A percentile compares a stretch with the other conserved stretches of the same genome.
phyloP scores from a whole-genome alignment of 2,329 filamentous ascomycete species.

The Delphinella strobiligena region DNA sequence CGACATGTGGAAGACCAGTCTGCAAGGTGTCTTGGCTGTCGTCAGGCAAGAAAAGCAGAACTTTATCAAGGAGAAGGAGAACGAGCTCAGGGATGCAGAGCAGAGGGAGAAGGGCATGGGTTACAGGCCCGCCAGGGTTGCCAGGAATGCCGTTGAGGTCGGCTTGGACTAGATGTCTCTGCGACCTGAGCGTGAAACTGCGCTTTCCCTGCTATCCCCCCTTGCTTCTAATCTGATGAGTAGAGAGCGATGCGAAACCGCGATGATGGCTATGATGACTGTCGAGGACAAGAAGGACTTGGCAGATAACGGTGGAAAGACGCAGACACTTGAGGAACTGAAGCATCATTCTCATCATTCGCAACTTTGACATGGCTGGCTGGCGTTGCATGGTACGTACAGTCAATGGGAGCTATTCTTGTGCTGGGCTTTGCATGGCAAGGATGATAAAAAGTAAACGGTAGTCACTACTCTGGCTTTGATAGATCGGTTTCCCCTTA shows the following conservation, averaged over 20 bases:
- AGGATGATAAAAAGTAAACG: too few species aligned
- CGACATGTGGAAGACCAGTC: conserved; percentile 79
- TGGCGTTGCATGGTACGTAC: too few species aligned
- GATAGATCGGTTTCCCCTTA: too few species aligned
- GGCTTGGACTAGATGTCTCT: conserved; percentile 2
- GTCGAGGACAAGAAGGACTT: neutral
- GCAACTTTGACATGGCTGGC: too few species aligned
- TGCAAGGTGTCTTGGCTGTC: conserved; percentile 66
- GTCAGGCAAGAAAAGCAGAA: conserved; percentile 72
- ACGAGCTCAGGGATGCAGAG: conserved; percentile 38
- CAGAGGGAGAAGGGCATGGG: conserved; percentile 11
- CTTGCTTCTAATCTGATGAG: neutral
- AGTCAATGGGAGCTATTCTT: too few species aligned
- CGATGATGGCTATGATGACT: neutral
- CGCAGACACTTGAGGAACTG: neutral
- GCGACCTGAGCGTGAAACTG: too few species aligned
- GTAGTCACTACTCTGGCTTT: too few species aligned
- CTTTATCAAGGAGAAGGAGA: conserved; percentile 65
- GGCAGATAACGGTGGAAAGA: too few species aligned
- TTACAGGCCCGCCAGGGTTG: conserved; percentile 15
- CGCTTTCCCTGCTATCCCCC: neutral
- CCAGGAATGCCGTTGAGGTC: conserved; percentile 18
- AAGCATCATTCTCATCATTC: too few species aligned
- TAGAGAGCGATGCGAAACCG: neutral
- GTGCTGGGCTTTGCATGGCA: too few species aligned